These are phyloP conservation scores for Senna siamea DNA, from an alignment of 306 rosid species.

Conservation along the genomic window DNA sequence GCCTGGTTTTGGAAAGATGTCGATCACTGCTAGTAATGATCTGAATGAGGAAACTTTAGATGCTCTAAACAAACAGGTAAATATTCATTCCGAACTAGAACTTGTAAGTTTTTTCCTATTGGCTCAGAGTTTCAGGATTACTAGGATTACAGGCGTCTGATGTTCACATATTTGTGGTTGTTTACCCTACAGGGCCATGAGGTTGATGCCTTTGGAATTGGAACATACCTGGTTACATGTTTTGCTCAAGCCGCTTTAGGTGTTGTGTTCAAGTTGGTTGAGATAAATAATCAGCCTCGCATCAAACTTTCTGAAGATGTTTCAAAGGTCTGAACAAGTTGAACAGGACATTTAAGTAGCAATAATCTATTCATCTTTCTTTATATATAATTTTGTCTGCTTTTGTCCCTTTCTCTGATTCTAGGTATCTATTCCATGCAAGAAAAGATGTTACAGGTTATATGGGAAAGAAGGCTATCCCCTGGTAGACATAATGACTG, in stretches of 20 bases:
- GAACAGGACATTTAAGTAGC: constrained; percentile 24
- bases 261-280: constrained; percentile 98
- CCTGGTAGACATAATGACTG: constrained; percentile 90
- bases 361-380: constrained; percentile 20
- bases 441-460: constrained; percentile 80
- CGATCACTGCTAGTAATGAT: constrained; percentile 94
- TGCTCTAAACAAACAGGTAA: constrained; percentile 98
- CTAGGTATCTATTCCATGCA: constrained; percentile 98
- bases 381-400: constrained; percentile 13
- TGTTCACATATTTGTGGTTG: neutral
- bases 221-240: constrained; percentile 94
- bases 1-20: constrained; percentile 68
- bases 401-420: constrained; percentile 38
- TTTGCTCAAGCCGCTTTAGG: constrained; percentile 98
- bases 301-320: constrained; percentile 99
- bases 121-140: constrained; percentile 33
- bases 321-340: constrained; percentile 73
- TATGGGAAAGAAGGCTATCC: constrained; percentile 97
- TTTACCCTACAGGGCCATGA: constrained; percentile 81
- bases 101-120: constrained; percentile 19
- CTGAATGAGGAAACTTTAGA: constrained; percentile 97
- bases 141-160: neutral
- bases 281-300: constrained; percentile 93
- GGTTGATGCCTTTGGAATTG: constrained; percentile 96
- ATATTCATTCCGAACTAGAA: constrained; percentile 16